Evolutionary conservation across 768 basidiomycete species (phyloP).

Genomic region (Termitomyces sp.): DNA sequence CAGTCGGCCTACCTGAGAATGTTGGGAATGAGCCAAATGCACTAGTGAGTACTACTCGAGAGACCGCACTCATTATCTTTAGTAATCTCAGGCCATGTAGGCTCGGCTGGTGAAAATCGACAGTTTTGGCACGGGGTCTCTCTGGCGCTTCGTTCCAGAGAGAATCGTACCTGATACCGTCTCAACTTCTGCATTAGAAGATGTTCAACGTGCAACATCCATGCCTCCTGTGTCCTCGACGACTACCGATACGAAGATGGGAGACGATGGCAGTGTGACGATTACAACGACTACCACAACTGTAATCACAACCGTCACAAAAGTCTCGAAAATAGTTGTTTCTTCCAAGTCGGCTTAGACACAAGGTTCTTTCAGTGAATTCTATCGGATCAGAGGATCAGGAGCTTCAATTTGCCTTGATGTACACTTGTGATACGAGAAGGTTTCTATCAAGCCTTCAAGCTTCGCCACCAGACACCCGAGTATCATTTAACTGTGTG

Average conservation of each 20-base stretch:
- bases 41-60: neutral
- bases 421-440: too few species aligned
- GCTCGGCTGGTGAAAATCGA: neutral
- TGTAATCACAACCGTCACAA: neutral
- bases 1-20: neutral
- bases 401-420: too few species aligned
- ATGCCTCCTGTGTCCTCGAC: slow-evolving; percentile 8
- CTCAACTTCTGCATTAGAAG: neutral
- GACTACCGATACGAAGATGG: slow-evolving; percentile 12
- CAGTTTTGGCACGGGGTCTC: neutral
- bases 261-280: neutral
- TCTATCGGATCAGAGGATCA: too few species aligned
- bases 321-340: neutral
- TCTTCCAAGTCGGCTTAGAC: neutral
- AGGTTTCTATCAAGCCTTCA: too few species aligned
- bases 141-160: neutral
- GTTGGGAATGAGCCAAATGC: neutral
- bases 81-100: neutral
- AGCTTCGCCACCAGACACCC: too few species aligned
- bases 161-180: neutral
- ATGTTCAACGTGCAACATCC: neutral
- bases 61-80: neutral
- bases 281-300: slow-evolving; percentile 4
- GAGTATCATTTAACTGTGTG: too few species aligned
- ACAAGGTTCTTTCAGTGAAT: too few species aligned